These are phyloP conservation scores for Pichia nanzhaoensis DNA, from an alignment of 805 yeast species.

Conservation along the genomic window DNA sequence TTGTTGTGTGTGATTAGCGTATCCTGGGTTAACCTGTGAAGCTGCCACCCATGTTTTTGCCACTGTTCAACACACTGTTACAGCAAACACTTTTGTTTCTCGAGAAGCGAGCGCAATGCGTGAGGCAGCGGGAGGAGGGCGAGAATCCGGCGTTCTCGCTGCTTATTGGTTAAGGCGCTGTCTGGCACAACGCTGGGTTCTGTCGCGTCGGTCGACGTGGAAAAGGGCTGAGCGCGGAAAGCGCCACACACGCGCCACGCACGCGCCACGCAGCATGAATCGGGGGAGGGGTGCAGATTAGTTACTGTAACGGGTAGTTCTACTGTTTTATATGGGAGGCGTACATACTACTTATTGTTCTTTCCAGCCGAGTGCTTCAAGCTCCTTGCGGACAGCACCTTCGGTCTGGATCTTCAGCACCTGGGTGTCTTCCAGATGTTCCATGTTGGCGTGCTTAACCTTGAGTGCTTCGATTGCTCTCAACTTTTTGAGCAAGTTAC, in stretches of 20 bases:
- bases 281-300: too few relatives aligned
- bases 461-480: slow-evolving; percentile 93
- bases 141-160: not conserved
- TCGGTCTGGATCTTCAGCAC: slow-evolving; percentile 84
- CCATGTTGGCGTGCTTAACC: slow-evolving; percentile 76
- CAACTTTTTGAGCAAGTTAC: slow-evolving; percentile 84
- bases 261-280: too few relatives aligned
- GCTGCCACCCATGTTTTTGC: too few relatives aligned
- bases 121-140: not conserved
- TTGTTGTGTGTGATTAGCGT: slow-evolving; percentile 16
- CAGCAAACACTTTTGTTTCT: not conserved
- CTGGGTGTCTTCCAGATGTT: slow-evolving; percentile 88
- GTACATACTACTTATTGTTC: slow-evolving; percentile 1
- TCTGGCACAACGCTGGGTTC: not conserved
- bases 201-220: too few relatives aligned
- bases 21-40: not conserved
- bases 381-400: slow-evolving; percentile 67
- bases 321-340: too few relatives aligned
- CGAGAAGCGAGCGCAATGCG: too few relatives aligned
- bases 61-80: not conserved
- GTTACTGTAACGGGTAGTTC: too few relatives aligned
- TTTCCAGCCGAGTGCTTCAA: slow-evolving; percentile 62
- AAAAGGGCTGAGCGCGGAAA: too few relatives aligned
- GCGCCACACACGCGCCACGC: too few relatives aligned
- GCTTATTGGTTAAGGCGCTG: not conserved